phyloP scores from a whole-genome alignment of 257 asterid genomes.

The Handroanthus guayacan region DNA sequence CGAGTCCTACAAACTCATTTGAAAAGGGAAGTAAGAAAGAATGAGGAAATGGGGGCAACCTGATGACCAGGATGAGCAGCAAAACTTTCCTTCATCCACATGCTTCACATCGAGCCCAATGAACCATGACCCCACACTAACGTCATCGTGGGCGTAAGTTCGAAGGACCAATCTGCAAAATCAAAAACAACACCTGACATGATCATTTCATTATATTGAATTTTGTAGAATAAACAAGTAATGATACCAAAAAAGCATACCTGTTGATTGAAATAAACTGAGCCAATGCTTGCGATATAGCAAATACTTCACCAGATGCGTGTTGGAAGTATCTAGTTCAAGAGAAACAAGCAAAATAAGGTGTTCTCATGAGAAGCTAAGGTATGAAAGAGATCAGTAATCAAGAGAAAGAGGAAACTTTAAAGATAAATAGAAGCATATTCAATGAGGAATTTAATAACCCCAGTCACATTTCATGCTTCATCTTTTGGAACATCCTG shows the following conservation, averaged over 20 bases:
- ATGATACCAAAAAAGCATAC: constrained; percentile 42
- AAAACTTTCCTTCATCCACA: constrained; percentile 82
- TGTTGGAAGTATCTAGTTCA: constrained; percentile 78
- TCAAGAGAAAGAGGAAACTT: neutral
- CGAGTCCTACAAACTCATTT: neutral
- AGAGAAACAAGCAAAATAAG: constrained; percentile 11
- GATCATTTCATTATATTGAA: neutral
- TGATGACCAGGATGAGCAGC: constrained; percentile 88
- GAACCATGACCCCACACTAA: constrained; percentile 93
- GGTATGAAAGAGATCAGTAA: neutral
- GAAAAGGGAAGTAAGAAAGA: neutral
- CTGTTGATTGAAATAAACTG: constrained; percentile 79
- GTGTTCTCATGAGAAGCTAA: neutral
- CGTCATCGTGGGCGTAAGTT: constrained; percentile 83
- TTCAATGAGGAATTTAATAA: neutral
- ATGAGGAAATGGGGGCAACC: constrained; percentile 48
- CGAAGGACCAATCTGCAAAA: constrained; percentile 64
- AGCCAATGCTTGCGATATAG: constrained; percentile 80
- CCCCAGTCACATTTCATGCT: neutral
- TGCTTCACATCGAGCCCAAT: constrained; percentile 83
- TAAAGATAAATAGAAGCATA: neutral
- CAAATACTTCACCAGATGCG: constrained; percentile 88
- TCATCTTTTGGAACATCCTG: neutral
- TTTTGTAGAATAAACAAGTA: neutral
- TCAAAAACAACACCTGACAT: constrained; percentile 15